Conservation (phyloP, 164 flowering plant species). For the Annona squamosa region DNA sequence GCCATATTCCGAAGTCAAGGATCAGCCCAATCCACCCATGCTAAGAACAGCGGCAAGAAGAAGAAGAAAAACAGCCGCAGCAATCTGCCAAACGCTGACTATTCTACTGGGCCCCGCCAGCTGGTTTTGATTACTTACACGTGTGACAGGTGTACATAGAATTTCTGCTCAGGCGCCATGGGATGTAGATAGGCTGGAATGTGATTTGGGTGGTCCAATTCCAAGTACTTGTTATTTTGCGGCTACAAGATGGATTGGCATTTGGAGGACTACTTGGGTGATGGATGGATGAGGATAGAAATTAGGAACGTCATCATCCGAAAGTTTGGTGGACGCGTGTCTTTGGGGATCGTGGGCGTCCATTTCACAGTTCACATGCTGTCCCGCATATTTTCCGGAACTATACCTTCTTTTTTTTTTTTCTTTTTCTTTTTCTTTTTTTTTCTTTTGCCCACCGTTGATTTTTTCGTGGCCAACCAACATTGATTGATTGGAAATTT, state of each 20-base stretch:
- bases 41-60: not conserved
- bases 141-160: not conserved
- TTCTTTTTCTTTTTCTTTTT: no score
- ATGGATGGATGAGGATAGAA: conserved; percentile 3
- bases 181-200: not conserved
- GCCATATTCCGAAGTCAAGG: not conserved
- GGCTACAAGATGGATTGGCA: not conserved
- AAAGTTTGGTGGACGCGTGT: conserved; percentile 3
- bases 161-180: not conserved
- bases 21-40: not conserved
- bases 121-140: not conserved
- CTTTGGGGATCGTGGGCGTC: conserved; percentile 4
- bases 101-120: not conserved
- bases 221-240: not conserved
- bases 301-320: conserved; percentile 1
- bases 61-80: no score
- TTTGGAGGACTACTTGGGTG: not conserved
- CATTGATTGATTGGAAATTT: not conserved
- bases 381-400: not conserved
- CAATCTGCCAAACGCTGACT: no score
- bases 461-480: not conserved
- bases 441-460: not conserved
- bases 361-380: conserved; percentile 10
- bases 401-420: no score
- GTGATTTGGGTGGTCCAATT: not conserved